A percentile compares a stretch with the other conserved stretches of the same genome.
Evolutionary conservation across 169 alveolate species (phyloP).

Genomic region (Cryptosporidium felis): DNA sequence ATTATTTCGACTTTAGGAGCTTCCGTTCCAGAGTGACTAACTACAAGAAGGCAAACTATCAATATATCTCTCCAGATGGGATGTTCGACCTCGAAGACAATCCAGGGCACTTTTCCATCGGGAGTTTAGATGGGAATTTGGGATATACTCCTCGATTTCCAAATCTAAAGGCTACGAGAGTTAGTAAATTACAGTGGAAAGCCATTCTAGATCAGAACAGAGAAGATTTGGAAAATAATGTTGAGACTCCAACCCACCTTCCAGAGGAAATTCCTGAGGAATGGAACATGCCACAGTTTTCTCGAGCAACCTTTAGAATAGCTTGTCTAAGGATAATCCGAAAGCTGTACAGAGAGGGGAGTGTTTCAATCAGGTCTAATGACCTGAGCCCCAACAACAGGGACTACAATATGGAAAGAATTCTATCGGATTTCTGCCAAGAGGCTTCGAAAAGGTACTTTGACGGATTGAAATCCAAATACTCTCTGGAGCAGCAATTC

Average conservation of each 20-base stretch:
- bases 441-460: conserved; percentile 43
- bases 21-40: conserved; percentile 42
- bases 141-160: conserved; percentile 63
- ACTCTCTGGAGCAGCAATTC: conserved; percentile 17
- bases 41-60: conserved; percentile 30
- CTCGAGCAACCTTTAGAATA: conserved; percentile 55
- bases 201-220: conserved; percentile 61
- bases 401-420: conserved; percentile 49
- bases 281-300: conserved; percentile 71
- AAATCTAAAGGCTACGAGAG: conserved; percentile 39
- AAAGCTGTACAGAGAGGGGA: conserved; percentile 31
- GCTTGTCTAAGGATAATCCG: conserved; percentile 55
- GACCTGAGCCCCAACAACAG: not conserved
- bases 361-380: conserved; percentile 26
- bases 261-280: conserved; percentile 65
- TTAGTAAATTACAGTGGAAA: conserved; percentile 39
- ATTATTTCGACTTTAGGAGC: conserved; percentile 38
- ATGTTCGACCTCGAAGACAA: conserved; percentile 20
- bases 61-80: conserved; percentile 16
- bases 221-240: conserved; percentile 45
- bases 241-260: conserved; percentile 63
- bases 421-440: conserved; percentile 27
- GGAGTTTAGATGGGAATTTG: conserved; percentile 27
- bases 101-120: conserved; percentile 60
- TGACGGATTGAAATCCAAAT: conserved; percentile 17